These are phyloP conservation scores for Eucalyptus fibrosa DNA, from an alignment of 345 rosid species.

Conservation along the genomic window DNA sequence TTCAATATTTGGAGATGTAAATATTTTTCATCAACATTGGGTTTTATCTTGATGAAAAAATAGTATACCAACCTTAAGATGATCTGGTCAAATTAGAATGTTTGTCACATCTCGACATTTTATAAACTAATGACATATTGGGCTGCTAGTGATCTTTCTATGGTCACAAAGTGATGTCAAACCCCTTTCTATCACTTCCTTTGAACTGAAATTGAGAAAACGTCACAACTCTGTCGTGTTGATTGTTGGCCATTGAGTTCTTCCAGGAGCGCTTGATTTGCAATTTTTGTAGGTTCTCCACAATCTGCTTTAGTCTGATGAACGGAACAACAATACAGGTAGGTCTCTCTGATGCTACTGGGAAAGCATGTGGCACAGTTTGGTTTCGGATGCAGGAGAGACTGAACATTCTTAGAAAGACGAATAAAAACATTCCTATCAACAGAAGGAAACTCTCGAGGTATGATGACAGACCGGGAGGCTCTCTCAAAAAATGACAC, in stretches of 20 bases:
- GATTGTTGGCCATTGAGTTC: not conserved
- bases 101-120: not conserved
- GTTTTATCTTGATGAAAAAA: not conserved
- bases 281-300: not conserved
- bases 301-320: not conserved
- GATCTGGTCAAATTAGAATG: not conserved
- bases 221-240: not conserved
- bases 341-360: not conserved
- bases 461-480: too few relatives aligned
- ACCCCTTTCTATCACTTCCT: not conserved
- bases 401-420: too few relatives aligned
- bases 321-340: not conserved
- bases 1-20: not conserved
- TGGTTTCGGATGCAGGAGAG: too few relatives aligned
- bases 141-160: not conserved
- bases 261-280: not conserved
- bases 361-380: too few relatives aligned
- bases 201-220: not conserved
- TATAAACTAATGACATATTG: not conserved
- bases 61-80: not conserved
- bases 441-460: too few relatives aligned
- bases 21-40: not conserved
- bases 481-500: too few relatives aligned
- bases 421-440: too few relatives aligned
- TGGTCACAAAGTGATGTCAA: not conserved